Conservation (phyloP, 225 moss, liverwort and hornwort species). For the Rhytidiadelphus loreus region DNA sequence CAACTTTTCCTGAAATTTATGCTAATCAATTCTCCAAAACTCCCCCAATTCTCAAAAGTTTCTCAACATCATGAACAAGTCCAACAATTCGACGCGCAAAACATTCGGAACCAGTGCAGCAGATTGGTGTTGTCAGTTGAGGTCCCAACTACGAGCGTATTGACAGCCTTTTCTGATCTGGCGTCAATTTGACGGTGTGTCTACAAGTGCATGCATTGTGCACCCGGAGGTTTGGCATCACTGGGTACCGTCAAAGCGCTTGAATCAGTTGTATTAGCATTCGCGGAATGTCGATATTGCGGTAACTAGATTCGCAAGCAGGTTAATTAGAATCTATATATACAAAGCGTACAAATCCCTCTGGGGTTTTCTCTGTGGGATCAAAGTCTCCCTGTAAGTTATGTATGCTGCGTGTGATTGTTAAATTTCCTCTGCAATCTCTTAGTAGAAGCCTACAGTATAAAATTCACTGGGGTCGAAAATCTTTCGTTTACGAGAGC, state of each 20-base stretch:
- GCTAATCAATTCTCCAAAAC: background rate
- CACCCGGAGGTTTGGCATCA: background rate
- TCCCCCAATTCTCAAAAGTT: rapidly evolving
- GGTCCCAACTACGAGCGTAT: background rate
- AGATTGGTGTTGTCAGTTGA: background rate
- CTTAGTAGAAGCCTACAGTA: too few relatives aligned
- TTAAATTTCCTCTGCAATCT: background rate
- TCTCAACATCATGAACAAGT: background rate
- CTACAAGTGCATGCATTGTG: background rate
- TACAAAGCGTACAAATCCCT: background rate
- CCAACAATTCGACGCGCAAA: background rate
- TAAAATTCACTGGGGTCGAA: background rate
- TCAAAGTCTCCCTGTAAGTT: background rate
- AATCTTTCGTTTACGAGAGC: background rate
- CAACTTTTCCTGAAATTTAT: background rate
- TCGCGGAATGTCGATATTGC: background rate
- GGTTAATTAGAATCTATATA: background rate
- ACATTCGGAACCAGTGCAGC: background rate
- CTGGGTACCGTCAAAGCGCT: background rate
- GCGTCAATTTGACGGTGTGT: background rate
- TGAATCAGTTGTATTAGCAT: background rate
- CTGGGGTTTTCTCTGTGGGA: too few relatives aligned
- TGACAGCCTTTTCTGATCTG: background rate
- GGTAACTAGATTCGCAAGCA: background rate
- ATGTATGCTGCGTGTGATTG: background rate